phyloP scores from a whole-genome alignment of 1,284 basidiomycete genomes.

The Leucoagaricus sp. region DNA sequence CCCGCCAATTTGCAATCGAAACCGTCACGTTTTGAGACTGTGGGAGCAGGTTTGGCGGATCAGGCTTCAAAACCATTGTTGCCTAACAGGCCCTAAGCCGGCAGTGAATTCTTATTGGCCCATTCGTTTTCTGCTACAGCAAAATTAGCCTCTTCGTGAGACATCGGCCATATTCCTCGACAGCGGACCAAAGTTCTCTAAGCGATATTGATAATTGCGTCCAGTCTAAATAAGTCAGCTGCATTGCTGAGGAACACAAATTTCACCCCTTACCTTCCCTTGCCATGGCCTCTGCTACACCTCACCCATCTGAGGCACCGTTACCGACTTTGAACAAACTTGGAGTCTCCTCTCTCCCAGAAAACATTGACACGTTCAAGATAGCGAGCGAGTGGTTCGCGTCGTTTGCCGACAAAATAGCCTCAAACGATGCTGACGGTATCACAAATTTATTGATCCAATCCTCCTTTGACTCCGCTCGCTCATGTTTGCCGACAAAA shows the following conservation, averaged over 20 bases:
- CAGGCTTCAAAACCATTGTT: too few species aligned
- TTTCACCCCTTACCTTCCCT: neutral
- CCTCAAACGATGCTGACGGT: slow-evolving; percentile 34
- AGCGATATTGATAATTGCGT: neutral
- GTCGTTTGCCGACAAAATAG: slow-evolving; percentile 35
- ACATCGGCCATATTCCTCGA: neutral
- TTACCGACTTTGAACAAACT: slow-evolving; percentile 49
- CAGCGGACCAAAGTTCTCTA: neutral
- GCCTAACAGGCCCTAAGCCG: too few species aligned
- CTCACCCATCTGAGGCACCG: slow-evolving; percentile 18
- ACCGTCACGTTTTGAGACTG: too few species aligned
- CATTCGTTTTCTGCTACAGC: neutral
- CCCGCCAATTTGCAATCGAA: too few species aligned
- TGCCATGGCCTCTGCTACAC: slow-evolving; percentile 2
- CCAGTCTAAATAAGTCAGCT: neutral
- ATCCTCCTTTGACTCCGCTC: slow-evolving; percentile 42
- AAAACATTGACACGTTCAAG: slow-evolving; percentile 37
- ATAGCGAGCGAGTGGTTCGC: slow-evolving; percentile 47
- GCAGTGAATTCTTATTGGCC: too few species aligned
- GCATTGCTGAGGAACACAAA: neutral
- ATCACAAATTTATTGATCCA: slow-evolving; percentile 39
- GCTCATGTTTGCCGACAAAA: slow-evolving; percentile 38
- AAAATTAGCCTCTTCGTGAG: neutral
- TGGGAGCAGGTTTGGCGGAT: too few species aligned
- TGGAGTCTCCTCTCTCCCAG: slow-evolving; percentile 25